These are phyloP conservation scores for Erodium maritimum DNA, from an alignment of 345 rosid genomes.

Conservation along the genomic window DNA sequence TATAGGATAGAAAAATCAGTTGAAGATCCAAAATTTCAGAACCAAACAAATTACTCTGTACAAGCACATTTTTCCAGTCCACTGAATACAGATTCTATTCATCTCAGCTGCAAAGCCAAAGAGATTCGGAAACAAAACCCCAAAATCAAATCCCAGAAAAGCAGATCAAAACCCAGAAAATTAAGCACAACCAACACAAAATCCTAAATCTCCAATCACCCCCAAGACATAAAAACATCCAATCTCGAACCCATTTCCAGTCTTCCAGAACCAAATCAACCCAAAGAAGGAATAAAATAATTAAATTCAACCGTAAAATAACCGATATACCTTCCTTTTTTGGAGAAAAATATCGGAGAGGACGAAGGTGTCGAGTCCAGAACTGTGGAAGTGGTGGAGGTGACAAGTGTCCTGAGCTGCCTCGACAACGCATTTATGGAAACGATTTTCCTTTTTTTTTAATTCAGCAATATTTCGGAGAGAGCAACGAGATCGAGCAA, in stretches of 20 bases:
- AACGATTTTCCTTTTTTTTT: neutral
- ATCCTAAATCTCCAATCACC: neutral
- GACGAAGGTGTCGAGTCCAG: conserved; percentile 17
- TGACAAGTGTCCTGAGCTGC: conserved; percentile 73
- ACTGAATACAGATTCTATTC: conserved; percentile 14
- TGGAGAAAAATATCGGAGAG: no score
- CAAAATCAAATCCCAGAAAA: no score
- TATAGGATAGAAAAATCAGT: conserved; percentile 1
- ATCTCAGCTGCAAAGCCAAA: conserved; percentile 13
- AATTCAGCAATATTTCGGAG: conserved; percentile 3
- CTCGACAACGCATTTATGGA: conserved; percentile 61
- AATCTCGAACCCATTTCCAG: neutral
- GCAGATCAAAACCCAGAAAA: no score
- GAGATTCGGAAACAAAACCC: no score
- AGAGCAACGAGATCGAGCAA: conserved; percentile 22
- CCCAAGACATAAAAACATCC: neutral
- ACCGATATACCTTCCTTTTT: conserved; percentile 13
- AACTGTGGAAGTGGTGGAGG: conserved; percentile 17
- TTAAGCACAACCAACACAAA: neutral
- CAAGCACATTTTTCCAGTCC: no score
- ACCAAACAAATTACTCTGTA: no score
- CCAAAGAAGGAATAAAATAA: neutral
- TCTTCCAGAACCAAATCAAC: no score
- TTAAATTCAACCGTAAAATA: no score
- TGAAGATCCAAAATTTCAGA: conserved; percentile 3